Percentiles rank a stretch among this genome's conserved stretches.
Evolutionary conservation across 192 early-diverging fungal species (phyloP).

Genomic region (Backusella liffmaniae): DNA sequence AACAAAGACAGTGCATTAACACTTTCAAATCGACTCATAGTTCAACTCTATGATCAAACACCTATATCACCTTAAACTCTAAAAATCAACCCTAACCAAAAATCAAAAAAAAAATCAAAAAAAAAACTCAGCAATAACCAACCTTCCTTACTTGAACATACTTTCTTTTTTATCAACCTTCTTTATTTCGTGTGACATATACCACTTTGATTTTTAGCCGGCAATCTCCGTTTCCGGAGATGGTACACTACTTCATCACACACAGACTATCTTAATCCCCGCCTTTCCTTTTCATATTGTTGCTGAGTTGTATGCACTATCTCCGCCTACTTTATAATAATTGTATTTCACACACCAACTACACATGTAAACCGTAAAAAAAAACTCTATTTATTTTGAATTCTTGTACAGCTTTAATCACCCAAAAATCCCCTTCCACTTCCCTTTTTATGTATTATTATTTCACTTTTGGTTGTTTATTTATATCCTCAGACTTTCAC

Average conservation of each 20-base stretch:
- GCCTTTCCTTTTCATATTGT: background rate
- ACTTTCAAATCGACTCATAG: slow-evolving; percentile 21
- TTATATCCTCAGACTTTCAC: background rate
- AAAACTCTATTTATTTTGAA: background rate
- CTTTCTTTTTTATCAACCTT: background rate
- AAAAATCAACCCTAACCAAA: background rate
- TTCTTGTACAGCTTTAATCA: background rate
- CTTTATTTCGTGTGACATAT: slow-evolving; percentile 3
- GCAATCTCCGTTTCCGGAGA: background rate
- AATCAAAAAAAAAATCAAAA: background rate
- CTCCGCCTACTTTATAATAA: background rate
- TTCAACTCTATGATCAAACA: slow-evolving; percentile 30
- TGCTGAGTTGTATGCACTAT: slow-evolving; percentile 2
- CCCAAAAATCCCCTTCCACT: background rate
- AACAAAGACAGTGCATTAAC: slow-evolving; percentile 17
- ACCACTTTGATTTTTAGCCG: slow-evolving; percentile 1
- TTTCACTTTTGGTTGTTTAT: background rate
- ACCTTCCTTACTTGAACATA: slow-evolving; percentile 4
- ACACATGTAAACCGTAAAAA: slow-evolving; percentile 6
- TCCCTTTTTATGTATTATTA: background rate
- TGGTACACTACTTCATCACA: background rate
- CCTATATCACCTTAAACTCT: slow-evolving; percentile 20
- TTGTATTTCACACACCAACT: slow-evolving; percentile 2
- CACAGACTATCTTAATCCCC: slow-evolving; percentile 4
- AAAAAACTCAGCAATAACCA: background rate